phyloP scores from a whole-genome alignment of 129 eudicot genomes.

The Flaveria trinervia region DNA sequence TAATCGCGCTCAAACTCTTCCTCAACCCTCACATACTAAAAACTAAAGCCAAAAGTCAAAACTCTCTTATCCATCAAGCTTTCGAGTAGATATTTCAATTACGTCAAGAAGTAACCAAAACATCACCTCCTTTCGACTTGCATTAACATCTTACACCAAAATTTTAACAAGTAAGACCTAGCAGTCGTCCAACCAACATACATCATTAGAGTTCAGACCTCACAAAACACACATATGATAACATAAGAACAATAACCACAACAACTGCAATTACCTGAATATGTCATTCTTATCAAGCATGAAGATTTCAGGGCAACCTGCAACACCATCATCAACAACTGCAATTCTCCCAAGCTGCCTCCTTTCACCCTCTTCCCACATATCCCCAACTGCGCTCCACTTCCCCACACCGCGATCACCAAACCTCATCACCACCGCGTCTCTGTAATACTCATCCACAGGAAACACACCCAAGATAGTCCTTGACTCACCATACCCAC shows the following conservation, averaged over 20 bases:
- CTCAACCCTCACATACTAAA: too few relatives aligned
- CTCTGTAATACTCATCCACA: conserved; percentile 74
- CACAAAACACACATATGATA: neutral
- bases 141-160: too few relatives aligned
- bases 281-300: conserved; percentile 76
- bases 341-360: conserved; percentile 68
- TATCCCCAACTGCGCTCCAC: conserved; percentile 85
- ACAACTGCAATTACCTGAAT: conserved; percentile 53
- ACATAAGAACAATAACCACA: conserved; percentile 4
- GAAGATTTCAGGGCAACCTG: conserved; percentile 55
- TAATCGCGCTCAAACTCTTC: too few relatives aligned
- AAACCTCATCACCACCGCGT: conserved; percentile 74
- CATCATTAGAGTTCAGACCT: neutral
- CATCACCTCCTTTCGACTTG: too few relatives aligned
- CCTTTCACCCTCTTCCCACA: conserved; percentile 94
- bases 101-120: too few relatives aligned
- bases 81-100: too few relatives aligned
- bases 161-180: too few relatives aligned
- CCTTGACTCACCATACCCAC: conserved; percentile 90
- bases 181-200: neutral
- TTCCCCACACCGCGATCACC: conserved; percentile 56
- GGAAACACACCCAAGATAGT: conserved; percentile 89
- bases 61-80: too few relatives aligned
- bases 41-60: too few relatives aligned
- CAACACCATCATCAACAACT: conserved; percentile 48